phyloP scores from a whole-genome alignment of 176 grass and related monocot genomes.

The Musa troglodytarum region DNA sequence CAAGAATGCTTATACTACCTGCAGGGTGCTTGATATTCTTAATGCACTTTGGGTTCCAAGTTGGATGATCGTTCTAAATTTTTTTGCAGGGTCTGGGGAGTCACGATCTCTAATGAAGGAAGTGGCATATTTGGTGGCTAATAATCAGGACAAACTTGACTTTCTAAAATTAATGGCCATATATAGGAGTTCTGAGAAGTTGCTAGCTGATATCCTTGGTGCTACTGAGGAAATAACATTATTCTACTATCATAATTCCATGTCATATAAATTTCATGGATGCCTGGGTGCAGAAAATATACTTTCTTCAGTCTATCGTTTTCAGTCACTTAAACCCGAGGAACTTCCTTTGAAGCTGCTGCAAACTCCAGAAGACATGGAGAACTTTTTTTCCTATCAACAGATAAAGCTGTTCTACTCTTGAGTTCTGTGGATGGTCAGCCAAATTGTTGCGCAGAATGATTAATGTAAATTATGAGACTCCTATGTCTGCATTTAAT shows the following conservation, averaged over 20 bases:
- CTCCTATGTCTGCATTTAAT: slow-evolving; percentile 27
- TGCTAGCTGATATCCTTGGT: slow-evolving; percentile 51
- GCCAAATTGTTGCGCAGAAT: slow-evolving; percentile 37
- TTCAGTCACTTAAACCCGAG: slow-evolving; percentile 51
- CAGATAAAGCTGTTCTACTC: slow-evolving; percentile 75
- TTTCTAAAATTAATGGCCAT: slow-evolving; percentile 66
- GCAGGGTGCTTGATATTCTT: neutral
- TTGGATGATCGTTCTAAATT: slow-evolving; percentile 6
- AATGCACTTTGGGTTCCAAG: neutral
- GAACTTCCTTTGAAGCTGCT: slow-evolving; percentile 61
- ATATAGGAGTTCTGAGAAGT: slow-evolving; percentile 75
- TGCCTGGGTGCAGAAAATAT: slow-evolving; percentile 49
- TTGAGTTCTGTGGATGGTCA: slow-evolving; percentile 88
- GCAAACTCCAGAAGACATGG: slow-evolving; percentile 52
- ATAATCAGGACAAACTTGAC: slow-evolving; percentile 33
- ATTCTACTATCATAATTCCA: slow-evolving; percentile 53
- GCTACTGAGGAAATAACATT: slow-evolving; percentile 54
- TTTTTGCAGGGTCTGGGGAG: slow-evolving; percentile 73
- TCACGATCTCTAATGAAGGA: slow-evolving; percentile 77
- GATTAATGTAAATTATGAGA: slow-evolving; percentile 36
- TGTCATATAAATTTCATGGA: slow-evolving; percentile 73
- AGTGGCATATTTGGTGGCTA: slow-evolving; percentile 32
- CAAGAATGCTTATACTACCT: neutral
- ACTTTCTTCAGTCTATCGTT: slow-evolving; percentile 47
- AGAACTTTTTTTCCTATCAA: slow-evolving; percentile 51